Conservation (phyloP, 2,329 filamentous ascomycete species). For the Fusarium coicis region DNA sequence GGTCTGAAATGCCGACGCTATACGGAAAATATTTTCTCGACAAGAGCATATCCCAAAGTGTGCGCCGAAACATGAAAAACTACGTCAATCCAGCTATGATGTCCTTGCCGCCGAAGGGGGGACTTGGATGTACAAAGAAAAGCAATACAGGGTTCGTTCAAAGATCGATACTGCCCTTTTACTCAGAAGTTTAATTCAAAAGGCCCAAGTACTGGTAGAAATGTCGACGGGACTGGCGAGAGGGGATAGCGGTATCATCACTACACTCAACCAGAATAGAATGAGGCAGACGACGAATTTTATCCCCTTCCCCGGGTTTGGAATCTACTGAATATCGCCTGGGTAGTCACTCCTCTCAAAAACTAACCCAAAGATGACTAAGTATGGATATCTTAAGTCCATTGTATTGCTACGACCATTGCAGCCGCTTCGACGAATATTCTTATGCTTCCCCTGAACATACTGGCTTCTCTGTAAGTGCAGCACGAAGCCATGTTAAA, state of each 20-base stretch:
- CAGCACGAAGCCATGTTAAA: background rate
- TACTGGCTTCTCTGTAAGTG: constrained; percentile 64
- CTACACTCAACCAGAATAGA: constrained; percentile 69
- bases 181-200: constrained; percentile 69
- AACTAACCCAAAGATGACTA: constrained; percentile 57
- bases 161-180: constrained; percentile 78
- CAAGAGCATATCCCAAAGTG: constrained; percentile 74
- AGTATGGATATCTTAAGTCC: constrained; percentile 59
- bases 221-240: constrained; percentile 61
- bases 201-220: constrained; percentile 70
- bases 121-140: constrained; percentile 78
- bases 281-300: constrained; percentile 70
- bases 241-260: constrained; percentile 56
- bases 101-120: constrained; percentile 76
- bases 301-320: constrained; percentile 77
- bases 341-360: constrained; percentile 64
- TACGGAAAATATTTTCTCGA: constrained; percentile 72
- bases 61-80: constrained; percentile 49
- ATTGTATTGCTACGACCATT: constrained; percentile 70
- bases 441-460: constrained; percentile 67
- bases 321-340: constrained; percentile 69
- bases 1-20: constrained; percentile 71
- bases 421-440: constrained; percentile 71
- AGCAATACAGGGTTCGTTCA: constrained; percentile 77
- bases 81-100: constrained; percentile 72